These are phyloP conservation scores for Naganishia kalamii DNA, from an alignment of 768 basidiomycete species.

Conservation along the genomic window DNA sequence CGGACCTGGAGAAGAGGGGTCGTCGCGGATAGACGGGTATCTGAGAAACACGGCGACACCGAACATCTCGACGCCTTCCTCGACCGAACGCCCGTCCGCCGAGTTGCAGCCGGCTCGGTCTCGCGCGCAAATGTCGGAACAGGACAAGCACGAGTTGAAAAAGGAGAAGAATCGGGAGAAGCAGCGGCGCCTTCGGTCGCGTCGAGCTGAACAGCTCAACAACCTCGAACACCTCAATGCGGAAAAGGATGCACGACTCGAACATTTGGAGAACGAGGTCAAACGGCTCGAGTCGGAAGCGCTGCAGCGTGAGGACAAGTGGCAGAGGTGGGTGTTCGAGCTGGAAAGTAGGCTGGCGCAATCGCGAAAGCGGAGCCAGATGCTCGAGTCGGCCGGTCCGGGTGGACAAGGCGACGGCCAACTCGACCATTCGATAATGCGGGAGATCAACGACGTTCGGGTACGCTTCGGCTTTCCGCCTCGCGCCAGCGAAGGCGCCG, in stretches of 20 bases:
- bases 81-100: background rate
- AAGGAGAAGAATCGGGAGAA: conserved; percentile 23
- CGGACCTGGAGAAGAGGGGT: background rate
- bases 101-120: background rate
- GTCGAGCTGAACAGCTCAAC: conserved; percentile 8
- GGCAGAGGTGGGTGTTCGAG: background rate
- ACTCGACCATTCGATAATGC: background rate
- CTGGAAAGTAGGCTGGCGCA: conserved; percentile 8
- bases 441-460: conserved; percentile 6
- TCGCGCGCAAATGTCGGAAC: conserved; percentile 3
- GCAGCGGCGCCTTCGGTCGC: conserved; percentile 15
- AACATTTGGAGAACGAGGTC: conserved; percentile 2
- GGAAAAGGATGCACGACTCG: conserved; percentile 1
- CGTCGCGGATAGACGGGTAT: background rate
- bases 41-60: background rate
- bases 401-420: background rate
- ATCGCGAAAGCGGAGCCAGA: background rate
- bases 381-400: background rate
- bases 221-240: conserved; percentile 3
- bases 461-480: background rate
- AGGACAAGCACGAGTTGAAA: conserved; percentile 20
- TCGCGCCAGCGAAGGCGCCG: background rate
- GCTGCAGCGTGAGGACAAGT: background rate
- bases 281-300: conserved; percentile 5
- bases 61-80: conserved; percentile 13